Evolutionary conservation across 2,329 filamentous ascomycete genomes (phyloP).

Genomic region (Fusarium oligoseptatum): DNA sequence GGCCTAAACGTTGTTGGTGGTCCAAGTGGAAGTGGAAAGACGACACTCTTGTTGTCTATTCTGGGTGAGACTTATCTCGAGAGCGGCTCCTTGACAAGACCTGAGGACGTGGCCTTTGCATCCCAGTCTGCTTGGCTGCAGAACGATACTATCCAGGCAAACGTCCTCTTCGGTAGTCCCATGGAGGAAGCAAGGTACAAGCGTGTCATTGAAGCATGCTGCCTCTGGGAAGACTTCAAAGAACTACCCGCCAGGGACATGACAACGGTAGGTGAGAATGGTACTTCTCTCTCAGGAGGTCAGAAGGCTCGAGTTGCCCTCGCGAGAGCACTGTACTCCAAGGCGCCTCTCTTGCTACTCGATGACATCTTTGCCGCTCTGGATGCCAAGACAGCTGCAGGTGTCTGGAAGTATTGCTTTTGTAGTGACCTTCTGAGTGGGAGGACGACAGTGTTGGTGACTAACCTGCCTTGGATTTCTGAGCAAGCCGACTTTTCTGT

Average conservation of each 20-base stretch:
- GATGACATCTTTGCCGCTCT: constrained; percentile 72
- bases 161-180: constrained; percentile 66
- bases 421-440: constrained; percentile 66
- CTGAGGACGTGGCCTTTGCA: constrained; percentile 67
- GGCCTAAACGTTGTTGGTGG: constrained; percentile 68
- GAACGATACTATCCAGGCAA: constrained; percentile 67
- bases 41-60: constrained; percentile 66
- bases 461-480: constrained; percentile 67
- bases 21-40: constrained; percentile 69
- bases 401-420: constrained; percentile 70
- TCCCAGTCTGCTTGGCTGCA: constrained; percentile 71
- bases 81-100: constrained; percentile 61
- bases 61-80: constrained; percentile 68
- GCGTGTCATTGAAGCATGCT: constrained; percentile 68
- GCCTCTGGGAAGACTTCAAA: constrained; percentile 63
- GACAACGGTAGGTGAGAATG: constrained; percentile 67
- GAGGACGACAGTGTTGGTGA: constrained; percentile 69
- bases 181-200: constrained; percentile 68
- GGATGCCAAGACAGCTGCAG: constrained; percentile 69
- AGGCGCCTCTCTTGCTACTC: constrained; percentile 66
- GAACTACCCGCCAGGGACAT: constrained; percentile 64
- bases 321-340: constrained; percentile 70
- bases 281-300: constrained; percentile 67
- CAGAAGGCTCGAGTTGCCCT: constrained; percentile 69
- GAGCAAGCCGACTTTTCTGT: constrained; percentile 64